Evolutionary conservation across 768 basidiomycete species (phyloP).

Genomic region (Leccinellum albellum): DNA sequence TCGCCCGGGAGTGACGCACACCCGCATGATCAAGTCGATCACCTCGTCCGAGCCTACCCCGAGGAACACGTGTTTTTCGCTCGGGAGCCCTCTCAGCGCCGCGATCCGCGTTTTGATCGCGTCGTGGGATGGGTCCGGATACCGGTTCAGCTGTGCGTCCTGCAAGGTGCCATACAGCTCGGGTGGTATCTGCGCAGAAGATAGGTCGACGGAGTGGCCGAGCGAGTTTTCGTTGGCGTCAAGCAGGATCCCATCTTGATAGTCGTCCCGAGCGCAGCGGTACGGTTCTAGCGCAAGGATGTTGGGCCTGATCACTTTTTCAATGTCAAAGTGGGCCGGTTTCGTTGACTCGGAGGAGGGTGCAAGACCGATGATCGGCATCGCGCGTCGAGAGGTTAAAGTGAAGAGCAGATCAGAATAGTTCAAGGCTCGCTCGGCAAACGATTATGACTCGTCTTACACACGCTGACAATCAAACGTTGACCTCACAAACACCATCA

Average conservation of each 20-base stretch:
- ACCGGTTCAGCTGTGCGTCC: constrained; percentile 71
- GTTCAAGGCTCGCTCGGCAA: not conserved
- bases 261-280: constrained; percentile 95
- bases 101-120: constrained; percentile 76
- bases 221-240: constrained; percentile 98
- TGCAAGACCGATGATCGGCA: constrained; percentile 64
- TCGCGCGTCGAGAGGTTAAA: constrained; percentile 24
- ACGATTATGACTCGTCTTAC: not conserved
- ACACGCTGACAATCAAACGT: not conserved
- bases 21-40: constrained; percentile 89
- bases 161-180: constrained; percentile 37
- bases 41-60: constrained; percentile 98
- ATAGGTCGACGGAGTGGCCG: constrained; percentile 69
- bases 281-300: constrained; percentile 91
- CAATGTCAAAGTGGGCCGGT: constrained; percentile 83
- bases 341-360: constrained; percentile 40
- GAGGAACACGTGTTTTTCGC: constrained; percentile 72
- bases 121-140: constrained; percentile 89
- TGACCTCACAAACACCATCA: too few relatives aligned
- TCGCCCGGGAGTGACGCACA: constrained; percentile 72
- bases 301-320: constrained; percentile 85
- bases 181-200: constrained; percentile 23
- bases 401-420: not conserved
- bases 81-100: constrained; percentile 63
- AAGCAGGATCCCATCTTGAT: constrained; percentile 83